Base-by-base conservation (phyloP, 2,329 filamentous ascomycete genomes). In the Aureobasidium mangrovei region DNA sequence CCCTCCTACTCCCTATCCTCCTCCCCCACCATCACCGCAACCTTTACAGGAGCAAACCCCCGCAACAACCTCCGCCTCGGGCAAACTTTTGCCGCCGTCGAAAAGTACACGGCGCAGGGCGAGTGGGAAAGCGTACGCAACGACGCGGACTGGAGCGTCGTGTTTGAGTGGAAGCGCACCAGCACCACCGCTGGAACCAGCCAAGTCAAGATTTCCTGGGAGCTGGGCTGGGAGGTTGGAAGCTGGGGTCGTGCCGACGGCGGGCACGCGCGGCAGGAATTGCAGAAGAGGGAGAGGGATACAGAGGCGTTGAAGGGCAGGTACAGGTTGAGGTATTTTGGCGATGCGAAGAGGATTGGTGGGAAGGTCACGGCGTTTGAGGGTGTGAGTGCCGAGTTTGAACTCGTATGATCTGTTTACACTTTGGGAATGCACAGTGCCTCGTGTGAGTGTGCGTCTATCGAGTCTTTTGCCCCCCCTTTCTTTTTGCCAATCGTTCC, bases 11-110 rank as follows among this genome's bases (percentile, higher is more conserved):
- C 69, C 1, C 70, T 77, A 9, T 88, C 88, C 3, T 59, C 69
- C 1, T 70, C 77, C 7, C 88, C 88, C 3, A 73, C 74, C 3
- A 80, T 91, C 46, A 77, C 73, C 12, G 85, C 78, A 0, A 82
- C 77, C 0, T 96, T 96, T 67, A 80, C 91, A 2, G 91, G 85
- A 12, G 91, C 91, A 1, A 95, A 95, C 63, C 91, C 91, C 12
- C 80, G 91, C 31, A 96, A 96, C 67, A 86, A 95, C 60, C 79
- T 96, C 31, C 80, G 83, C 2, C 80, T 88, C 2, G 91, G 88
- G 63, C 77, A 76, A 2, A 95, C 89, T 0, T 96, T 83, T 68
- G 84, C 84, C 0, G 81, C 86, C 0, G 79, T 96, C 0, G 90
- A 96, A 72, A 75, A 74, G 63, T 74, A 80, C 45, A 38, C 64